A percentile compares a stretch with the other conserved stretches of the same genome.
phyloP scores from a whole-genome alignment of 805 yeast species.

The Nakazawaea ishiwadae region DNA sequence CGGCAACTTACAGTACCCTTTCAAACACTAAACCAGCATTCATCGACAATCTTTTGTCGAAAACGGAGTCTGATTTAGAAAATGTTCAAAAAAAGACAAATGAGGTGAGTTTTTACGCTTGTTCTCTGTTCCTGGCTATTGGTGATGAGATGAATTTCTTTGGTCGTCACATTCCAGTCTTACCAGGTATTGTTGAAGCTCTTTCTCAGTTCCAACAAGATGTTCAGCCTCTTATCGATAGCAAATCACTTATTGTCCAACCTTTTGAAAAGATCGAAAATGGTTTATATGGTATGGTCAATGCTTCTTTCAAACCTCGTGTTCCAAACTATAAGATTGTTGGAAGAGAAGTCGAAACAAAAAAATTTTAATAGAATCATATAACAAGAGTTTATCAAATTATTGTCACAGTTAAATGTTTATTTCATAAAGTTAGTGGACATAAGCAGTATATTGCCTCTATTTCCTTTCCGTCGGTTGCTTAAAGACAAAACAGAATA shows the following conservation, averaged over 20 bases:
- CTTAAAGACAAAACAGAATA: too few species aligned
- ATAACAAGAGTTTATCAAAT: too few species aligned
- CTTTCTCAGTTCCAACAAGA: slow-evolving; percentile 18
- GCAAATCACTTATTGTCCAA: neutral
- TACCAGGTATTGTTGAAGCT: slow-evolving; percentile 10
- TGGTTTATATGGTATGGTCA: neutral
- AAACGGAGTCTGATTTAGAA: slow-evolving; percentile 19
- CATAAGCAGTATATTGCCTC: too few species aligned
- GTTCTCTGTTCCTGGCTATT: slow-evolving; percentile 32
- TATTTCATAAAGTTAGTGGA: too few species aligned
- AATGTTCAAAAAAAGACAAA: slow-evolving; percentile 24
- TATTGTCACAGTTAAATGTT: too few species aligned
- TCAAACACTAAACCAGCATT: slow-evolving; percentile 27
- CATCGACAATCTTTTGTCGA: slow-evolving; percentile 29
- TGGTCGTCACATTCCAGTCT: slow-evolving; percentile 13
- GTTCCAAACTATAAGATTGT: neutral
- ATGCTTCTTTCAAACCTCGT: neutral
- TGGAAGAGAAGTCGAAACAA: neutral
- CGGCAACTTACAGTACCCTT: slow-evolving; percentile 29
- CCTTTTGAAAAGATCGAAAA: neutral
- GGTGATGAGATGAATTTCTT: slow-evolving; percentile 33
- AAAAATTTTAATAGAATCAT: too few species aligned
- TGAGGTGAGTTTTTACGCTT: slow-evolving; percentile 27
- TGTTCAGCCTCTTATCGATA: slow-evolving; percentile 12
- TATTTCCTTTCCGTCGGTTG: too few species aligned